phyloP scores from a whole-genome alignment of 208 protist genomes.

The Leishmania aethiopica region DNA sequence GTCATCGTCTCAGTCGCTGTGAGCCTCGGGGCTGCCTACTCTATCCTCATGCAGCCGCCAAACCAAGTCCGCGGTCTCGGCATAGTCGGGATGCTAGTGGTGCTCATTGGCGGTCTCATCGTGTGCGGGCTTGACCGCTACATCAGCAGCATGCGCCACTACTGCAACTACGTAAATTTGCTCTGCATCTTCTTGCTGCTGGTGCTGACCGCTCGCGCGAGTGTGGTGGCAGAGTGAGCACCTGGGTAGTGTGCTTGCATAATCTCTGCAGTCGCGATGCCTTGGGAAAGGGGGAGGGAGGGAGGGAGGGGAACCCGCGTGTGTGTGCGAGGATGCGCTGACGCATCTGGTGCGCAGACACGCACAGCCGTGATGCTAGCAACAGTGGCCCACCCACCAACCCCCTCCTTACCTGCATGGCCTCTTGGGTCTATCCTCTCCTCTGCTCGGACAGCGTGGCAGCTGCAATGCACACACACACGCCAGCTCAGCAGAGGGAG shows the following conservation, averaged over 20 bases:
- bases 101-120: slow-evolving; percentile 41
- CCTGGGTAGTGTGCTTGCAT: not conserved
- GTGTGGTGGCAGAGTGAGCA: slow-evolving; percentile 19
- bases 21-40: slow-evolving; percentile 26
- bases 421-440: not conserved
- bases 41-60: slow-evolving; percentile 36
- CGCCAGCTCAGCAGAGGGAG: no score
- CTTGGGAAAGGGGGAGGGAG: not conserved
- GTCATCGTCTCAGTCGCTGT: slow-evolving; percentile 36
- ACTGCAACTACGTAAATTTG: slow-evolving; percentile 32
- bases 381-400: not conserved
- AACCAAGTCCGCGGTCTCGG: slow-evolving; percentile 60
- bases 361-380: not conserved
- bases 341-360: not conserved
- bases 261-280: not conserved
- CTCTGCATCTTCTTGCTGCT: slow-evolving; percentile 17
- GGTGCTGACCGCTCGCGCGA: slow-evolving; percentile 21
- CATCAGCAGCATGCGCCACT: slow-evolving; percentile 18
- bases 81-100: slow-evolving; percentile 30
- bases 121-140: slow-evolving; percentile 28
- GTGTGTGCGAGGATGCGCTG: not conserved
- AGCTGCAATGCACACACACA: not conserved
- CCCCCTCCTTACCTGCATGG: not conserved
- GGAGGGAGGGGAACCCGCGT: not conserved
- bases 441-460: not conserved